phyloP scores from a whole-genome alignment of 352 stramenopile genomes.

The Blastocystis sp. region DNA sequence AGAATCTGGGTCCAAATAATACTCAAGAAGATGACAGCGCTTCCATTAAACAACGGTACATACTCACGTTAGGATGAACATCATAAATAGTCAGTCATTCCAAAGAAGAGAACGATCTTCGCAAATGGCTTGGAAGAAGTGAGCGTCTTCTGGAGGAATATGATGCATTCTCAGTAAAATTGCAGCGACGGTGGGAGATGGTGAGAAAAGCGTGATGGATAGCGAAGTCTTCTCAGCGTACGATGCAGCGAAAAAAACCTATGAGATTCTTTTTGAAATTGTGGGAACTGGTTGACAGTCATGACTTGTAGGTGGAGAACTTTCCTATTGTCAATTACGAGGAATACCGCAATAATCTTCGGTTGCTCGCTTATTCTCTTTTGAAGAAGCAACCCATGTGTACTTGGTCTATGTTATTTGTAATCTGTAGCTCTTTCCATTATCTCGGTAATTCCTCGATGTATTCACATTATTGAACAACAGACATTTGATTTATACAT shows the following conservation, averaged over 20 bases:
- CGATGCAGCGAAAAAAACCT: constrained; percentile 14
- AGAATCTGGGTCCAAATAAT: no score
- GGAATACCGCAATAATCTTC: constrained; percentile 10
- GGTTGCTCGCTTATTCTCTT: constrained; percentile 2
- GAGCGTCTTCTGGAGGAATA: neutral
- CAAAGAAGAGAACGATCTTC: neutral
- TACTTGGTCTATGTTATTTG: neutral
- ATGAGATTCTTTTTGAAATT: constrained; percentile 10
- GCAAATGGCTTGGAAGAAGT: constrained; percentile 24
- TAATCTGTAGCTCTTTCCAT: constrained; percentile 28
- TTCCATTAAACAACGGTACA: neutral
- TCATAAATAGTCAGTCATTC: no score
- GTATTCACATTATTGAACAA: constrained; percentile 45
- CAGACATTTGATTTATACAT: constrained; percentile 14
- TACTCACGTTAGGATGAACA: no score
- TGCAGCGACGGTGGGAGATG: constrained; percentile 4
- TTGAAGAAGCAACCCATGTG: constrained; percentile 57
- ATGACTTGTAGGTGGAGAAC: neutral
- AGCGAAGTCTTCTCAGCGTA: constrained; percentile 47
- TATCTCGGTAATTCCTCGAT: constrained; percentile 31
- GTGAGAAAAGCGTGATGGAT: neutral
- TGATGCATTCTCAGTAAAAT: constrained; percentile 52
- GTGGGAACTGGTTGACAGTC: neutral
- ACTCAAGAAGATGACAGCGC: neutral
- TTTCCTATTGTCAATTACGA: neutral